Evolutionary conservation across 495 filamentous ascomycete genomes (phyloP).

Genomic region (Xylaria cubensis): DNA sequence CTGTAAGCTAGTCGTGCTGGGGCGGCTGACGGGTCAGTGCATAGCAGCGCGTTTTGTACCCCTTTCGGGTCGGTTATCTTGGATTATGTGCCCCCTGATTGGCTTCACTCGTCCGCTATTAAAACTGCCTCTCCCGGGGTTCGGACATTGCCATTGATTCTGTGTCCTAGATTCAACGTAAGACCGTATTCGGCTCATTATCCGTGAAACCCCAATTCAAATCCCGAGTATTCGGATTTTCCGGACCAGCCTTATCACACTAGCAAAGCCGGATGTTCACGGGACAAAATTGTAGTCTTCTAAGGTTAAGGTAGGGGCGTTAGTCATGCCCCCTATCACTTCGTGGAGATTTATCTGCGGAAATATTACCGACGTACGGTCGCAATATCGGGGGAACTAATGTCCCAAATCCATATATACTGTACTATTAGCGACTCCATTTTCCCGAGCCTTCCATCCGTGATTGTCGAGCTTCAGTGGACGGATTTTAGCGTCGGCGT

Average conservation of each 20-base stretch:
- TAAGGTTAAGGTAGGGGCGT: neutral
- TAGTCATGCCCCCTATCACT: too few species aligned
- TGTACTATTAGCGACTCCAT: neutral
- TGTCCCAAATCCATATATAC: neutral
- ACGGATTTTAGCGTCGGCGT: neutral
- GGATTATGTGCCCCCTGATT: neutral
- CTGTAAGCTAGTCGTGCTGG: constrained; percentile 5
- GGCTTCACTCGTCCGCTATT: neutral
- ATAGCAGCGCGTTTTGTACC: neutral
- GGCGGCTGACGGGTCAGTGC: neutral
- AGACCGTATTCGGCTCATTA: neutral
- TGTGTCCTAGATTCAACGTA: neutral
- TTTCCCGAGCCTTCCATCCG: neutral
- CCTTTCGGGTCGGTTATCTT: neutral
- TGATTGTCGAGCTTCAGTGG: neutral
- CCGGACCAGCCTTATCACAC: neutral
- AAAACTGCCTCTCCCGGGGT: neutral
- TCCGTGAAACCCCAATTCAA: neutral
- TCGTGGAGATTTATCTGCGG: neutral
- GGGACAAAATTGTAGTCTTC: neutral
- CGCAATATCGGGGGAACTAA: neutral
- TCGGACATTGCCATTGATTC: neutral
- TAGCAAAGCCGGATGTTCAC: neutral
- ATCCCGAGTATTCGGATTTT: neutral
- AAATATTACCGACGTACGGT: neutral